Evolutionary conservation across 805 yeast species (phyloP).

Genomic region (Grigorovia humatica): DNA sequence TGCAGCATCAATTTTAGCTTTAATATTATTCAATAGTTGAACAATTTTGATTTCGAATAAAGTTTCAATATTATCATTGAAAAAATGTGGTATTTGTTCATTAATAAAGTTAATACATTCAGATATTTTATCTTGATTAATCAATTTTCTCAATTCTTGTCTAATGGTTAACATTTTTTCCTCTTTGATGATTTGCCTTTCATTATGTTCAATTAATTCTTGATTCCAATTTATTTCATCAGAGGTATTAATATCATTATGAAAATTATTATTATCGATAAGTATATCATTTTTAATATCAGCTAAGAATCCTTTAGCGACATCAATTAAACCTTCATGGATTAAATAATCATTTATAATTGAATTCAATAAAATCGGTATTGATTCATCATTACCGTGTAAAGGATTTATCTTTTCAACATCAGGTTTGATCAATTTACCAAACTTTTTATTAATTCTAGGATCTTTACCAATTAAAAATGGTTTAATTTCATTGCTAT

Average conservation of each 20-base stretch:
- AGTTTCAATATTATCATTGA: conserved; percentile 15
- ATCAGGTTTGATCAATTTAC: conserved; percentile 15
- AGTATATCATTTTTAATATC: conserved; percentile 30
- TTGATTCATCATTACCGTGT: conserved; percentile 19
- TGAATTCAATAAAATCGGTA: conserved; percentile 20
- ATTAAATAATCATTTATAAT: conserved; percentile 37
- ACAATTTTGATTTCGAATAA: conserved; percentile 24
- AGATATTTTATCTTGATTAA: conserved; percentile 38
- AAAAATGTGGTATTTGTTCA: conserved; percentile 17
- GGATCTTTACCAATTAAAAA: conserved; percentile 14
- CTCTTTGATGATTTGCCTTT: conserved; percentile 24
- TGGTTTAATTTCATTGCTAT: conserved; percentile 1
- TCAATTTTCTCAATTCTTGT: conserved; percentile 35
- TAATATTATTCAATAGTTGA: conserved; percentile 15
- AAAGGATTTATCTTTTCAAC: conserved; percentile 14
- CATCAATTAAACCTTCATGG: conserved; percentile 49
- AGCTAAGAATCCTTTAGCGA: conserved; percentile 39
- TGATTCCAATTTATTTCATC: conserved; percentile 1
- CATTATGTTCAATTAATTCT: conserved; percentile 21
- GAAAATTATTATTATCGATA: conserved; percentile 6
- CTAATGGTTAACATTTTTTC: conserved; percentile 33
- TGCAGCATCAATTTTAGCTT: conserved; percentile 9
- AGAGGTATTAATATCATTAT: not conserved
- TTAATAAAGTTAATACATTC: conserved; percentile 32
- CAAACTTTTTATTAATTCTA: conserved; percentile 8